Evolutionary conservation across 2,329 filamentous ascomycete genomes (phyloP).

Genomic region (Colletotrichum magnum): DNA sequence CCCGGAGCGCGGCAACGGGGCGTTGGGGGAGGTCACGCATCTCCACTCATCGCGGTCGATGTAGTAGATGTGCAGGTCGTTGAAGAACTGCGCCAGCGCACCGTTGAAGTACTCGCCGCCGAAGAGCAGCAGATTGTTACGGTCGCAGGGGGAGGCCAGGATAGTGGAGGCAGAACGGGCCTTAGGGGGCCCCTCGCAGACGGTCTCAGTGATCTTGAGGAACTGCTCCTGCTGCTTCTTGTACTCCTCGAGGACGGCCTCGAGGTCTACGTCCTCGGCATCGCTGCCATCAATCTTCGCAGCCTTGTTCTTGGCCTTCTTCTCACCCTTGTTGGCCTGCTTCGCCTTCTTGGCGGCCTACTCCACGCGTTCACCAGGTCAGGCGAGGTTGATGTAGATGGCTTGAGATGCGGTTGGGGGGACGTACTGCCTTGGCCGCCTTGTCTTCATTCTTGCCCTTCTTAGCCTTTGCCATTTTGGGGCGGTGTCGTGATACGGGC

Average conservation of each 20-base stretch:
- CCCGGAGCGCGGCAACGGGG: slow-evolving; percentile 88
- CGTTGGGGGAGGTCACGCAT: slow-evolving; percentile 90
- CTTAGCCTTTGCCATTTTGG: slow-evolving; percentile 66
- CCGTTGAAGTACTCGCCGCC: slow-evolving; percentile 98
- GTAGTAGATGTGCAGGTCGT: slow-evolving; percentile 78
- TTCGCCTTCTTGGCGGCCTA: slow-evolving; percentile 78
- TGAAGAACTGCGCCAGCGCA: slow-evolving; percentile 81
- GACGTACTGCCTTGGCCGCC: slow-evolving; percentile 63
- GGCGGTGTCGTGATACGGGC: slow-evolving; percentile 6
- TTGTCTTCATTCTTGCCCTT: slow-evolving; percentile 62
- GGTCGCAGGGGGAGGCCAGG: slow-evolving; percentile 87
- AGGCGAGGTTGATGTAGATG: slow-evolving; percentile 41
- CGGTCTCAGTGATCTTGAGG: slow-evolving; percentile 89
- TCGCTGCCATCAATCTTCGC: slow-evolving; percentile 86
- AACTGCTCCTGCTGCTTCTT: slow-evolving; percentile 94
- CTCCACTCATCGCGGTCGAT: slow-evolving; percentile 92
- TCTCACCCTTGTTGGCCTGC: slow-evolving; percentile 91
- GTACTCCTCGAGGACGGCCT: slow-evolving; percentile 93
- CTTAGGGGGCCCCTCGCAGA: slow-evolving; percentile 78
- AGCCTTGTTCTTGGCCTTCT: slow-evolving; percentile 81
- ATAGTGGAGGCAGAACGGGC: slow-evolving; percentile 86
- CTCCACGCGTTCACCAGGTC: slow-evolving; percentile 35
- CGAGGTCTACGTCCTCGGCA: slow-evolving; percentile 92
- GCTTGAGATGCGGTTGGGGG: slow-evolving; percentile 2
- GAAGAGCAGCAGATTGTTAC: slow-evolving; percentile 90